phyloP scores from a whole-genome alignment of 2,329 filamentous ascomycete genomes.

The Fusarium palustre region DNA sequence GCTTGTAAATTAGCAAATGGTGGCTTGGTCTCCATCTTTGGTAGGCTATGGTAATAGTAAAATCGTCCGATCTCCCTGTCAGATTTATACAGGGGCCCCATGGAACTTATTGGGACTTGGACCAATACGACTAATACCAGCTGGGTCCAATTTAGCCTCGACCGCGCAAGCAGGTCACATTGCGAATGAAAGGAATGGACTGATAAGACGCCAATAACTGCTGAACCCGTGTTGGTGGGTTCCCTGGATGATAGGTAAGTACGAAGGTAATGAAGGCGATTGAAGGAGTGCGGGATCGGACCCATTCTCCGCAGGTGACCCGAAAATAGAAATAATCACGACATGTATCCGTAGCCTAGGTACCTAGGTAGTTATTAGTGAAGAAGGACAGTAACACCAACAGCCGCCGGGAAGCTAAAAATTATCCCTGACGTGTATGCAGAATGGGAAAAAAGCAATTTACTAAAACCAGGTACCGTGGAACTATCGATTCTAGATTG shows the following conservation, averaged over 20 bases:
- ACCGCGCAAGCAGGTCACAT: constrained; percentile 23
- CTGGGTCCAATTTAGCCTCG: neutral
- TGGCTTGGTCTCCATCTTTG: neutral
- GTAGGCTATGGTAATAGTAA: neutral
- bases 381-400: neutral
- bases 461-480: constrained; percentile 17
- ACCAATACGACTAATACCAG: constrained; percentile 17
- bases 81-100: constrained; percentile 17
- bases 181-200: neutral
- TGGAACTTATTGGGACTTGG: constrained; percentile 7
- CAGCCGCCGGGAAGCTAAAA: constrained; percentile 32
- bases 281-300: neutral
- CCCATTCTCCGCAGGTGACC: neutral
- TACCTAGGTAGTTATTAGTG: neutral
- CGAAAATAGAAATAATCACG: constrained; percentile 29
- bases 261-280: neutral
- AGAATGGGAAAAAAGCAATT: neutral
- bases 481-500: constrained; percentile 12
- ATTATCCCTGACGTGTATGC: constrained; percentile 16
- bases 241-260: neutral
- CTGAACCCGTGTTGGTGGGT: neutral
- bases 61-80: constrained; percentile 14
- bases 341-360: too few species aligned
- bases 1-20: neutral
- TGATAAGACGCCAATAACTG: neutral